Evolutionary conservation across 1,139 yeast species (phyloP), one percentile per base, ranked within the genome.

Genomic region (Pichia sp.): DNA sequence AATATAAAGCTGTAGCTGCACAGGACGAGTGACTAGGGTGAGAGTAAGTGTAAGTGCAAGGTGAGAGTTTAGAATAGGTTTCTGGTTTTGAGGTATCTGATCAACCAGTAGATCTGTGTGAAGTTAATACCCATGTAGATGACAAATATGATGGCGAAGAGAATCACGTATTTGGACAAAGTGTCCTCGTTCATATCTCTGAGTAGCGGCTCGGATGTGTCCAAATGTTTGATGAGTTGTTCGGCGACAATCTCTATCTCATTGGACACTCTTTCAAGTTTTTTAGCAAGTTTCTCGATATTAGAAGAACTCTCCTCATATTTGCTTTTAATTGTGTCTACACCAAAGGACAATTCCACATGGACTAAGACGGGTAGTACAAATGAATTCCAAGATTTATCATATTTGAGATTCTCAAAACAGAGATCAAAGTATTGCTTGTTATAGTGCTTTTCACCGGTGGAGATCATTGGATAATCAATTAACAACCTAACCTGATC

Each of bases 181-280:
- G 50, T 49, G 27, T 47, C 46, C 32, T 55, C 59, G 34, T 53
- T 55, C 12, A 41, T 43, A 35, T 55, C 38, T 30, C 59, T 38
- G 15, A 51, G 38, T 13, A 38, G 38, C n/a, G 45, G 33, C 32
- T 55, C 58, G 8, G 36, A 35, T 4, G 39, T 38, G 14, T 40
- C 30, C 20, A 54, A 29, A 17, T 39, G 36, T 13, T 44, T 39
- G 3, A 28, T 14, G 27, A 45, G 40, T 26, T 49, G 49, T 8
- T 38, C 29, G 2, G 28, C 20, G 10, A 53, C 27, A 7, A 33
- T 22, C 20, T 43, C 47, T 9, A 53, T 15, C 34, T 51, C 52
- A 8, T 32, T 30, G 27, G 50, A 50, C 7, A 50, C 33, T 25
- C 41, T 36, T 2, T 32, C 26, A 4, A 51, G 31, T 25, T 43